Base-by-base conservation (phyloP, 148 eudicot species). In the Vaccinium vitisidaea region DNA sequence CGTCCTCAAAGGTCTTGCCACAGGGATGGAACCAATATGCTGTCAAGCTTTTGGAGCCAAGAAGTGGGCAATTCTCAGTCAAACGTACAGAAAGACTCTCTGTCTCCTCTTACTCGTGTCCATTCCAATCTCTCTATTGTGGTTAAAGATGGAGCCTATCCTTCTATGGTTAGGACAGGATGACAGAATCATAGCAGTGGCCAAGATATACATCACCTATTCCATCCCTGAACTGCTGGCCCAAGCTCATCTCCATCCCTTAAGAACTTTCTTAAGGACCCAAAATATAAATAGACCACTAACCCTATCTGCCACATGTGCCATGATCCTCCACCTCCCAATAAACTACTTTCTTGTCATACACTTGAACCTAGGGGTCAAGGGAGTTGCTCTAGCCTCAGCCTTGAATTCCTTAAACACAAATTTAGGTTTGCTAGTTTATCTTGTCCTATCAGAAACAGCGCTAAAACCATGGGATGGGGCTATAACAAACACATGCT, bases 301-400 rank as follows among this genome's bases (percentile, higher is more conserved):
- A 12, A 84, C 84, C 56, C 67, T 85, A 16, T 82, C 89, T 30
- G 88, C 91, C 49, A n/a, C 53, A 46, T 79, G 84, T n/a, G 87
- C 88, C 69, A 88, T 81, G 80, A 43, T 90, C 61, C 89, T 90
- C 65, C 92, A 92, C 73, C 14, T 70, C 39, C 92, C 88, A 21
- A 87, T 90, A 59, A 92, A 83, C 73, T 86, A 80, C 79, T 67
- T 87, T 55, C 86, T 92, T 49, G 87, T 87, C 23, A 30, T 75
- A 39, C 80, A 84, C 59, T 81, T 92, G 36, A 69, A 87, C 6
- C 58, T 90, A 83, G 93, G 93, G 77, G 85, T 90, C 53, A 87
- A 73, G 77, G 91, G 91, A 59, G 87, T 91, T 30, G 92, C 91
- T 54, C 80, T 91, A 43, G 88, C 91, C 87, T 88, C 92, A 12